A percentile compares a stretch with the other conserved stretches of the same genome.
phyloP scores from a whole-genome alignment of 495 filamentous ascomycete genomes.

The Thermochaetoides thermophila region DNA sequence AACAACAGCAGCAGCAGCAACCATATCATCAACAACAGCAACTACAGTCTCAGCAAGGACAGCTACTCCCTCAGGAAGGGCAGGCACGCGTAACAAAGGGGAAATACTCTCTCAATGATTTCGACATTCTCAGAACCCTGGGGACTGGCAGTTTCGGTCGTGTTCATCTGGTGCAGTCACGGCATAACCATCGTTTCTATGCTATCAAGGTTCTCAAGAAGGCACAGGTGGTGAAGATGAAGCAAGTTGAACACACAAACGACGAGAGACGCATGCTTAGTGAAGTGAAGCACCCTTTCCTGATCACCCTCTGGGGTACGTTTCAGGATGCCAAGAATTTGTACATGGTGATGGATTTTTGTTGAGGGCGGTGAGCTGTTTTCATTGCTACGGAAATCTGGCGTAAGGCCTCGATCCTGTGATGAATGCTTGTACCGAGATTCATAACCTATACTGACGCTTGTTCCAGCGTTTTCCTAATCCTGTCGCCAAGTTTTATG shows the following conservation, averaged over 20 bases:
- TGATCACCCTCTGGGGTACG: slow-evolving; percentile 95
- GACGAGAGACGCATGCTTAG: slow-evolving; percentile 91
- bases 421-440: too few relatives aligned
- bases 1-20: slow-evolving; percentile 13
- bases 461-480: slow-evolving; percentile 82
- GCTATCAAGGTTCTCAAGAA: slow-evolving; percentile 98
- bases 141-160: slow-evolving; percentile 95
- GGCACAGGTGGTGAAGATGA: slow-evolving; percentile 98
- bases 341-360: slow-evolving; percentile 99
- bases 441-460: too few relatives aligned
- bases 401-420: too few relatives aligned
- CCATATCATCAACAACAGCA: slow-evolving; percentile 10
- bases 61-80: slow-evolving; percentile 6
- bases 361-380: slow-evolving; percentile 98
- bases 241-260: slow-evolving; percentile 98
- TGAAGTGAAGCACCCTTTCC: slow-evolving; percentile 89
- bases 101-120: slow-evolving; percentile 90
- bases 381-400: slow-evolving; percentile 85
- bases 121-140: slow-evolving; percentile 72
- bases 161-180: slow-evolving; percentile 90
- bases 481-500: slow-evolving; percentile 97
- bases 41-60: slow-evolving; percentile 9
- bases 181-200: slow-evolving; percentile 94
- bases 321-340: slow-evolving; percentile 91
- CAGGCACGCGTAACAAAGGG: slow-evolving; percentile 68